These are phyloP conservation scores for Sicyos baderoa DNA, from an alignment of 306 rosid genomes.

Conservation along the genomic window DNA sequence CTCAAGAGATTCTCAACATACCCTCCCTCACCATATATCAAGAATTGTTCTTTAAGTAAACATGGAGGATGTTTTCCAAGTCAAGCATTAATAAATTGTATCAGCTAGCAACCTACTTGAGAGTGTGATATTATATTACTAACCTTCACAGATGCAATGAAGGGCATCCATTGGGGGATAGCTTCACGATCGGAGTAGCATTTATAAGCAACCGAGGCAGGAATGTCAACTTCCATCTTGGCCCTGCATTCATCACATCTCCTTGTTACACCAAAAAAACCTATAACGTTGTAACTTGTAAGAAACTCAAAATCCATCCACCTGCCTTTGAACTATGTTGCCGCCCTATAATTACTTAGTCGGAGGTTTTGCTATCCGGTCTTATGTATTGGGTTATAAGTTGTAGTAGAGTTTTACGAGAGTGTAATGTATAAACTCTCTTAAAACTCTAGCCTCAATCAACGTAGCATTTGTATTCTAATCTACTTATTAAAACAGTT, in stretches of 20 bases:
- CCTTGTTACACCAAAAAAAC: constrained; percentile 16
- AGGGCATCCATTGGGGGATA: constrained; percentile 89
- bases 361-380: too few relatives aligned
- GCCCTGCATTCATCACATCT: constrained; percentile 61
- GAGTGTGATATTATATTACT: background rate
- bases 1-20: too few relatives aligned
- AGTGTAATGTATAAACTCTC: too few relatives aligned
- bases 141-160: constrained; percentile 80
- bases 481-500: too few relatives aligned
- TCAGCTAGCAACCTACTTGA: background rate
- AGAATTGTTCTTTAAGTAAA: background rate
- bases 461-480: too few relatives aligned
- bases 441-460: too few relatives aligned
- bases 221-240: constrained; percentile 77
- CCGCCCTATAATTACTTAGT: too few relatives aligned
- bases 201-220: constrained; percentile 58
- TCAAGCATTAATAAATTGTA: background rate
- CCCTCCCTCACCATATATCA: background rate
- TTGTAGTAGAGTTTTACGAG: too few relatives aligned
- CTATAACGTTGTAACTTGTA: constrained; percentile 5
- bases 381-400: too few relatives aligned
- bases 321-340: too few relatives aligned
- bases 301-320: constrained; percentile 10
- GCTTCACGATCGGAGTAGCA: constrained; percentile 92
- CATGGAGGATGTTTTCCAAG: background rate